Evolutionary conservation across 129 eudicot genomes (phyloP).

Genomic region (Chrysanthemum seticuspe): DNA sequence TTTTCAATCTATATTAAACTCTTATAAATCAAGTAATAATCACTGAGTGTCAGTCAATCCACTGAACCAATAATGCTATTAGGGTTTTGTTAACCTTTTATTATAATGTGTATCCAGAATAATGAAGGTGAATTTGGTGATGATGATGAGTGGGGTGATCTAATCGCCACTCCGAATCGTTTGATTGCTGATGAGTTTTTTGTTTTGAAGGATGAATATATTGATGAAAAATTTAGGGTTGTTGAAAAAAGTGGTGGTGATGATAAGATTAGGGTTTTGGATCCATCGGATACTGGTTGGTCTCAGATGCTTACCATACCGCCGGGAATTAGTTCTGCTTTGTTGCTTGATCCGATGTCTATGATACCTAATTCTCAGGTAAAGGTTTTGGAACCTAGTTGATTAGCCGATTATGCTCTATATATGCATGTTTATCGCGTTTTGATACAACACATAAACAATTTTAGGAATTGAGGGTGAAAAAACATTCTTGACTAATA

Average conservation of each 20-base stretch:
- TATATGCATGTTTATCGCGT: neutral
- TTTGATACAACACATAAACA: too few relatives aligned
- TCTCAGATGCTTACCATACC: constrained; percentile 50
- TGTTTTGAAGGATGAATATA: constrained; percentile 34
- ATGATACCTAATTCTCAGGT: constrained; percentile 70
- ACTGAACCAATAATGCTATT: neutral
- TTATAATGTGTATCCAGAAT: constrained; percentile 11
- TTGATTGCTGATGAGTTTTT: constrained; percentile 31
- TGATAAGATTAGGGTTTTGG: constrained; percentile 36
- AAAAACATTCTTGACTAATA: too few relatives aligned
- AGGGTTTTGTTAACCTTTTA: constrained; percentile 17
- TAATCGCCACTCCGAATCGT: constrained; percentile 32
- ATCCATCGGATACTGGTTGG: constrained; percentile 26
- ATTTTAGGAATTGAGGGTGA: too few relatives aligned
- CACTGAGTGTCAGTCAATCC: constrained; percentile 44
- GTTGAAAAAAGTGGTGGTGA: constrained; percentile 1
- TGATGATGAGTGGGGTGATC: constrained; percentile 42
- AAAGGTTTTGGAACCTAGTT: neutral
- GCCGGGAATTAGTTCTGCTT: constrained; percentile 50
- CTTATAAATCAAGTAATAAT: neutral
- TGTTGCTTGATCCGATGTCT: constrained; percentile 58
- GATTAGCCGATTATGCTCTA: neutral
- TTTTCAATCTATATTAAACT: constrained; percentile 10
- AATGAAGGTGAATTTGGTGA: constrained; percentile 23
- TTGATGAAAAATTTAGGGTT: constrained; percentile 16